Conservation (phyloP, 306 rosid genomes). For the Prosopis cineraria region DNA sequence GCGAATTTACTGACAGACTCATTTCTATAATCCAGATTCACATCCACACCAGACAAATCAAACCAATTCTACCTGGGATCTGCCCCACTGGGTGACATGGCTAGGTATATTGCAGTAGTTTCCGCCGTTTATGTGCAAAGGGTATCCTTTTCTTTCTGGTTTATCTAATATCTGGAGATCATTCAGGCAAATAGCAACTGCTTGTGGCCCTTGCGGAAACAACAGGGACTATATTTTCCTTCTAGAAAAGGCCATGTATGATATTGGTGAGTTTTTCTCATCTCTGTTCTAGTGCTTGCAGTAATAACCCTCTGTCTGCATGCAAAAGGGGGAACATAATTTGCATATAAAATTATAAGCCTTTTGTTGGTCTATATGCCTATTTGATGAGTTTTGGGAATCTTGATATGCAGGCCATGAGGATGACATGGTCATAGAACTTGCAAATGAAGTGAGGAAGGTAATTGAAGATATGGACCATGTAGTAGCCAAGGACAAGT, state of each 20-base stretch:
- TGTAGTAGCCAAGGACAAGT: constrained; percentile 50
- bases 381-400: constrained; percentile 15
- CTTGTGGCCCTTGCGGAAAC: constrained; percentile 96
- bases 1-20: constrained; percentile 27
- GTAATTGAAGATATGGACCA: constrained; percentile 59
- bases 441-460: constrained; percentile 89
- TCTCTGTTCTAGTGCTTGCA: background rate
- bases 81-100: constrained; percentile 91
- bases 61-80: constrained; percentile 96
- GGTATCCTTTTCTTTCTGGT: background rate
- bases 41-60: constrained; percentile 83
- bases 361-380: background rate
- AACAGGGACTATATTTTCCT: constrained; percentile 81
- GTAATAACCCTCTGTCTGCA: background rate
- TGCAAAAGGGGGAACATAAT: background rate
- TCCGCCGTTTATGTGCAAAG: background rate
- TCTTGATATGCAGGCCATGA: constrained; percentile 67
- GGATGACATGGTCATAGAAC: constrained; percentile 83
- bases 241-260: constrained; percentile 83
- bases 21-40: constrained; percentile 59
- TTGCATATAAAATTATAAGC: background rate
- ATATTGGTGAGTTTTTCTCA: constrained; percentile 60
- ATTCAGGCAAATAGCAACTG: constrained; percentile 96
- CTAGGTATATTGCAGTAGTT: constrained; percentile 52
- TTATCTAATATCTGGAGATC: constrained; percentile 10